Evolutionary conservation across 768 basidiomycete genomes (phyloP).

Genomic region (Boletus reticulatus): DNA sequence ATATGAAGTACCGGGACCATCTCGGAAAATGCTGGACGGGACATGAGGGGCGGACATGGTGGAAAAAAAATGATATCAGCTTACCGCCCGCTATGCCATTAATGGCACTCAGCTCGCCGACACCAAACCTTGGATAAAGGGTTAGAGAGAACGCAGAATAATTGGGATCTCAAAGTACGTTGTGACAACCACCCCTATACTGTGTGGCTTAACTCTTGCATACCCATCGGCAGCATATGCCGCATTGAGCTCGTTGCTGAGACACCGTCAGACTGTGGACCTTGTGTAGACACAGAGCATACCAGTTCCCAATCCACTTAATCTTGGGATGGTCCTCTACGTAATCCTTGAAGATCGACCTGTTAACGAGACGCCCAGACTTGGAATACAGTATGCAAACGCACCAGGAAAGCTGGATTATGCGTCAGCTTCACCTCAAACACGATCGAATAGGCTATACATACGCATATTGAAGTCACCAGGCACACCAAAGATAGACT

Average conservation of each 20-base stretch:
- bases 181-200: slow-evolving; percentile 72
- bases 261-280: background rate
- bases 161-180: slow-evolving; percentile 46
- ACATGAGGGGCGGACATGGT: background rate
- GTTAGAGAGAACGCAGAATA: background rate
- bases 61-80: background rate
- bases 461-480: slow-evolving; percentile 79
- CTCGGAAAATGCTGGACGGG: slow-evolving; percentile 66
- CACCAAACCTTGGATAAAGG: slow-evolving; percentile 64
- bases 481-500: slow-evolving; percentile 83
- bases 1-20: slow-evolving; percentile 90
- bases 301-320: slow-evolving; percentile 89
- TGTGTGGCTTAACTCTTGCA: slow-evolving; percentile 76
- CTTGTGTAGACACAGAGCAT: slow-evolving; percentile 5
- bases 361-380: background rate
- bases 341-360: slow-evolving; percentile 52
- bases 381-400: background rate
- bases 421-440: background rate
- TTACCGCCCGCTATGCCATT: slow-evolving; percentile 79
- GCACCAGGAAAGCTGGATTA: slow-evolving; percentile 27
- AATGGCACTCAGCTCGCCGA: slow-evolving; percentile 86
- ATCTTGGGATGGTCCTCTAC: slow-evolving; percentile 78
- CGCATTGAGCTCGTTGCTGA: slow-evolving; percentile 81
- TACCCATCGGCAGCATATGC: slow-evolving; percentile 94
- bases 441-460: slow-evolving; percentile 3